Evolutionary conservation across 2,329 filamentous ascomycete genomes (phyloP), one percentile per base, ranked within the genome.

Genomic region (Botrytis byssoidea): DNA sequence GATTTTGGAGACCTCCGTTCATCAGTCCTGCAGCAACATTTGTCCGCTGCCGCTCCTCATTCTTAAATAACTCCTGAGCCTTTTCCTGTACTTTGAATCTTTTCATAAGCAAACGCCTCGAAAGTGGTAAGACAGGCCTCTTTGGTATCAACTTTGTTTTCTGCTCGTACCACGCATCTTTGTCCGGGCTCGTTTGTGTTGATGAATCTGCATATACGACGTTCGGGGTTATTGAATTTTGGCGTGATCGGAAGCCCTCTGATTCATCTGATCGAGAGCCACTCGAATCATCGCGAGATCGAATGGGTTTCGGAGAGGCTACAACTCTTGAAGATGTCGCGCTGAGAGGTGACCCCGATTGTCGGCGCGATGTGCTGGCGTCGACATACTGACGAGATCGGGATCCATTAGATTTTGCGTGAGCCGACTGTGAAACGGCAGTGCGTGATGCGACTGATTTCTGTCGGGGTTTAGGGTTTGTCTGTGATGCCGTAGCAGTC

Each of bases 121-220:
- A 76, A 32, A 82, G 74, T 20, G 80, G 73, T 32, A 82, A 68
- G 46, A 81, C 75, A n/a, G 74, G 71, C 35, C 75, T 78, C 71
- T 77, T 78, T 5, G 75, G 74, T 35, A 73, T 78, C 20, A 74
- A 60, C 20, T 67, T 59, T 6, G 32, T n/a, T 42, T 40, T 76
- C 29, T 72, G 59, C 57, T 76, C 79, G 74, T 79, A 82, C 81
- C 81, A 82, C 3, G 77, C 79, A 76, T 80, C 74, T 55, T 78
- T 74, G 18, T 78, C 76, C n/a, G 76, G 75, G 42, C 81, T 80
- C 2, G 81, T 82, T 74, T 82, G 81, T 1, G 77, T 79, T 3
- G 75, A 75, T 5, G 78, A 73, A 44, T 81, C 79, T 22, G 74
- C 74, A 71, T 82, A 82, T n/a, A 73, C 74, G 51, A 60, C 46